Conservation (phyloP, 352 stramenopile genomes). For the Pythium phragmitis region DNA sequence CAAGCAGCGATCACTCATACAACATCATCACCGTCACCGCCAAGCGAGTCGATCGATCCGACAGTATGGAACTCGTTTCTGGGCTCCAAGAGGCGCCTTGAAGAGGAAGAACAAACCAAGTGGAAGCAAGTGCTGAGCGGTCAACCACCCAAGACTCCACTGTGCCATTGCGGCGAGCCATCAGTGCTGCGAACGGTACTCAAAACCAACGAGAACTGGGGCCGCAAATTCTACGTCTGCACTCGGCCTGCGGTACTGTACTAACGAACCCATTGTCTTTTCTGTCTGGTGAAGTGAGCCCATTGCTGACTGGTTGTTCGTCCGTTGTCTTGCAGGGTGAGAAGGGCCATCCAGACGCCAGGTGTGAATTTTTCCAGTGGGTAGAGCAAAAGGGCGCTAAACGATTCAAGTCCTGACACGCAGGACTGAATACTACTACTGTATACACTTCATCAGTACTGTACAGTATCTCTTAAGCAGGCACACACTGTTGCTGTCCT, state of each 20-base stretch:
- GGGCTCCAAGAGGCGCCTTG: slow-evolving; percentile 36
- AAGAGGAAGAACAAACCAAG: slow-evolving; percentile 32
- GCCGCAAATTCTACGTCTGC: slow-evolving; percentile 86
- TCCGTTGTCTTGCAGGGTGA: slow-evolving; percentile 44
- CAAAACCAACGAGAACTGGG: slow-evolving; percentile 81
- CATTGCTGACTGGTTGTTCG: not conserved
- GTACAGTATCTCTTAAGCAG: no score
- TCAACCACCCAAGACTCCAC: slow-evolving; percentile 48
- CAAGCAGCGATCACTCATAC: not conserved
- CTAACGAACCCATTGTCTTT: not conserved
- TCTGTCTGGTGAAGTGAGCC: not conserved
- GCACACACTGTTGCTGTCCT: not conserved
- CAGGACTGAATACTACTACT: not conserved
- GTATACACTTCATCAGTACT: not conserved
- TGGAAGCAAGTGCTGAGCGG: slow-evolving; percentile 77
- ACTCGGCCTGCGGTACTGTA: slow-evolving; percentile 64
- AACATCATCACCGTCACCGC: not conserved
- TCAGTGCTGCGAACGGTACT: slow-evolving; percentile 75
- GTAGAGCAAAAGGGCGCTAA: slow-evolving; percentile 37
- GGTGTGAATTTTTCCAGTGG: slow-evolving; percentile 89
- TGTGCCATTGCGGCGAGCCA: slow-evolving; percentile 65
- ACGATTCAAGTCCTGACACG: slow-evolving; percentile 19
- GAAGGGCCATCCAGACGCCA: slow-evolving; percentile 66
- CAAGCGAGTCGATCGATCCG: slow-evolving; percentile 4
- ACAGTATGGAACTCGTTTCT: slow-evolving; percentile 22